These are phyloP conservation scores for Notholithocarpus densiflorus DNA, from an alignment of 306 rosid species.

Conservation along the genomic window DNA sequence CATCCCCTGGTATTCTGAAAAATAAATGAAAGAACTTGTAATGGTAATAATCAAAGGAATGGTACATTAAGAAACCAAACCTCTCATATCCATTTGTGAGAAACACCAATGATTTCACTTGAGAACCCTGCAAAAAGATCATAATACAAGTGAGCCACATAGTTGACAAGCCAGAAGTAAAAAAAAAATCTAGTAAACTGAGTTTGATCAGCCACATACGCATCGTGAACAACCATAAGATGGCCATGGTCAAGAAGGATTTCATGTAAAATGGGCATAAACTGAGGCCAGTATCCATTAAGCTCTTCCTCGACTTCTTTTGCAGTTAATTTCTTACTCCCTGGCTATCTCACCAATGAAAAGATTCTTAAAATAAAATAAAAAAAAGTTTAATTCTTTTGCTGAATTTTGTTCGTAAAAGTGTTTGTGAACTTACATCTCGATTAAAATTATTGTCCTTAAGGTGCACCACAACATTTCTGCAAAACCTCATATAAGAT, in stretches of 20 bases:
- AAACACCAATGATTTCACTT: background rate
- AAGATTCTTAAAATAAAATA: background rate
- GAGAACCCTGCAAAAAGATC: background rate
- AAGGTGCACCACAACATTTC: conserved; percentile 1
- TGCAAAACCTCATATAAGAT: conserved; percentile 1
- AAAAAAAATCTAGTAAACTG: background rate
- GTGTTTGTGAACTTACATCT: background rate
- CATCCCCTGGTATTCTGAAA: too few relatives aligned
- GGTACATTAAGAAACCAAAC: too few relatives aligned
- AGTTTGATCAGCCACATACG: background rate
- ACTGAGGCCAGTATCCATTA: background rate
- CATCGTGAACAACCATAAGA: conserved; percentile 4
- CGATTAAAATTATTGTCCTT: background rate
- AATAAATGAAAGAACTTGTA: too few relatives aligned
- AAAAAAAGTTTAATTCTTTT: background rate
- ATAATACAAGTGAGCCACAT: background rate
- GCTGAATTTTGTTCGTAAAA: background rate
- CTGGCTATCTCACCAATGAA: background rate
- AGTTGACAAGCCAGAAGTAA: background rate
- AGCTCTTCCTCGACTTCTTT: background rate
- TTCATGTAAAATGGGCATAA: conserved; percentile 5
- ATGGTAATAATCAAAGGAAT: too few relatives aligned
- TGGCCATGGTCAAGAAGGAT: background rate
- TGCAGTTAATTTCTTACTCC: background rate
- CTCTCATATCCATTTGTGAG: background rate